Evolutionary conservation across 441 rosid species (phyloP).

Genomic region (Jatropha podagrica): DNA sequence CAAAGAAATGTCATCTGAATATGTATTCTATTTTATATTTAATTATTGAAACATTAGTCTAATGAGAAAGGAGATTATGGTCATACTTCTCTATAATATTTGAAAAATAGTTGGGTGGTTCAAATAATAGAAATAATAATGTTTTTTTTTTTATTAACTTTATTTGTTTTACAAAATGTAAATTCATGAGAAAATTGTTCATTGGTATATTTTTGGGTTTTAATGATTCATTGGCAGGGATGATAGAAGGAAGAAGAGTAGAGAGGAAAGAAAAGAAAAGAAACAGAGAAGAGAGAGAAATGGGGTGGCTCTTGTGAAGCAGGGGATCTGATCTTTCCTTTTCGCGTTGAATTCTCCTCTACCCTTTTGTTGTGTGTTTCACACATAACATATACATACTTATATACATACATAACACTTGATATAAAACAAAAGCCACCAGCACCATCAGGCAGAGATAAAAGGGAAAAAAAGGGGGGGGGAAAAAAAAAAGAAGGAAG

Average conservation of each 20-base stretch:
- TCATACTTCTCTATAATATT: too few species aligned
- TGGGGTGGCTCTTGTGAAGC: conserved; percentile 35
- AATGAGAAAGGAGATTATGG: too few species aligned
- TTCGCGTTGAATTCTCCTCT: conserved; percentile 42
- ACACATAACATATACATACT: conserved; percentile 2
- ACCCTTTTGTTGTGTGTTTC: conserved; percentile 16
- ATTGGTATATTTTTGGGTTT: conserved; percentile 20
- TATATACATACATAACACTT: background rate
- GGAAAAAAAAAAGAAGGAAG: conserved; percentile 19
- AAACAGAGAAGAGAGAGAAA: conserved; percentile 3
- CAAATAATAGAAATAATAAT: background rate
- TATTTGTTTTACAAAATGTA: background rate
- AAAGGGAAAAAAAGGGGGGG: background rate
- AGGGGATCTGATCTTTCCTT: conserved; percentile 54
- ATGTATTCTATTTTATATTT: too few species aligned
- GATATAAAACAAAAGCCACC: too few species aligned
- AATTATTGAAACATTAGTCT: too few species aligned
- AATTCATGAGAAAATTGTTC: background rate
- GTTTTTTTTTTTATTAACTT: conserved; percentile 7
- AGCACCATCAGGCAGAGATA: too few species aligned
- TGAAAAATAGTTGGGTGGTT: too few species aligned
- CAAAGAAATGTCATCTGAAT: too few species aligned
- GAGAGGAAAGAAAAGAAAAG: background rate
- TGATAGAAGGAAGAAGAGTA: conserved; percentile 1
- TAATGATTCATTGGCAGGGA: conserved; percentile 26